These are phyloP conservation scores for Pythium vanterpoolii DNA, from an alignment of 352 stramenopile species.

Conservation along the genomic window DNA sequence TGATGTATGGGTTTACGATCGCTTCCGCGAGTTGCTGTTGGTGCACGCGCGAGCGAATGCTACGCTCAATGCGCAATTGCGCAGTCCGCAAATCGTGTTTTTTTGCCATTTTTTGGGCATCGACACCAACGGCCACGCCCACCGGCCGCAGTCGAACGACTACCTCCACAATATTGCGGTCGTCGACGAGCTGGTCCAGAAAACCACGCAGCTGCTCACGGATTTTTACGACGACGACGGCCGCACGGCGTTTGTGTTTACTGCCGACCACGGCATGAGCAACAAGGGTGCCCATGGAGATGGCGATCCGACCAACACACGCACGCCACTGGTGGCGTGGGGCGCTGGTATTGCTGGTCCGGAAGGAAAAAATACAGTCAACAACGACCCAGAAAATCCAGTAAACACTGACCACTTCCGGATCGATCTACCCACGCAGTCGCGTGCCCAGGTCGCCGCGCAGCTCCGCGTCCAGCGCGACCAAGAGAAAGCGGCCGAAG, in stretches of 20 bases:
- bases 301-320: conserved; percentile 76
- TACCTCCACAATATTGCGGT: conserved; percentile 85
- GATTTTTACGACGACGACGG: conserved; percentile 69
- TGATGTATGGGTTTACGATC: conserved; percentile 74
- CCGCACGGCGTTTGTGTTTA: conserved; percentile 79
- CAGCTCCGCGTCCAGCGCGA: conserved; percentile 51
- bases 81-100: conserved; percentile 46
- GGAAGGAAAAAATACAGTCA: too few relatives aligned
- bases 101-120: conserved; percentile 86
- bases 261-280: conserved; percentile 83
- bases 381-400: background rate
- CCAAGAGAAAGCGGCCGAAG: conserved; percentile 40
- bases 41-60: conserved; percentile 19
- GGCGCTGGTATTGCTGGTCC: conserved; percentile 62
- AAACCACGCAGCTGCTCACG: conserved; percentile 49
- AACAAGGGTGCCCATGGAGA: conserved; percentile 80
- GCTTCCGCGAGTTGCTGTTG: conserved; percentile 42
- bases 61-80: conserved; percentile 34
- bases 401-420: conserved; percentile 32
- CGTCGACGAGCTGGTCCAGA: conserved; percentile 75
- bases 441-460: conserved; percentile 45
- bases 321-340: conserved; percentile 77
- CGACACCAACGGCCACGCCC: conserved; percentile 83
- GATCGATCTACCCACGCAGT: conserved; percentile 73
- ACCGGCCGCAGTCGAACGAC: conserved; percentile 69